phyloP scores from a whole-genome alignment of 192 early-diverging fungal genomes.

The Lobulomyces angularis region DNA sequence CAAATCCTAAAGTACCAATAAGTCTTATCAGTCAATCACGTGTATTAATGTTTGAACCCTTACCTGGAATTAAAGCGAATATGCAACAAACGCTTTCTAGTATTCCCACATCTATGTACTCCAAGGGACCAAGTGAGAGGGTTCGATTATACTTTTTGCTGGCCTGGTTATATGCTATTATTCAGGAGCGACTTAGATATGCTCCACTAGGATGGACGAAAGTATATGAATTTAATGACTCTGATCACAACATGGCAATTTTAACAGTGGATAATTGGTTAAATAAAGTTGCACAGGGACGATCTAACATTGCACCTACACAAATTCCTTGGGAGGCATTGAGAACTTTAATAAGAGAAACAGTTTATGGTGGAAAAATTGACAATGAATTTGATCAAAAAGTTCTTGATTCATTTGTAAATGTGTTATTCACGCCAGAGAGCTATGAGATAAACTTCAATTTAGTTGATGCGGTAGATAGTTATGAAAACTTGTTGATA shows the following conservation, averaged over 20 bases:
- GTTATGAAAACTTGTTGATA: conserved; percentile 31
- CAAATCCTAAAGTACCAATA: conserved; percentile 87
- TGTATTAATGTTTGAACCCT: conserved; percentile 90
- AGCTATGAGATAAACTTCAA: conserved; percentile 73
- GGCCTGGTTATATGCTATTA: conserved; percentile 91
- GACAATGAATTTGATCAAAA: conserved; percentile 84
- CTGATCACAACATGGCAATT: conserved; percentile 85
- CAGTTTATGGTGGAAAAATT: conserved; percentile 94
- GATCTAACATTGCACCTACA: conserved; percentile 82
- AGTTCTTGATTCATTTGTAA: conserved; percentile 76
- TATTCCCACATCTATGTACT: conserved; percentile 37
- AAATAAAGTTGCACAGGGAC: conserved; percentile 60
- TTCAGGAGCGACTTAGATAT: conserved; percentile 92
- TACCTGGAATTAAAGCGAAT: conserved; percentile 90
- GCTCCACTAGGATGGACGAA: conserved; percentile 96
- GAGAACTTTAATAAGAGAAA: conserved; percentile 66
- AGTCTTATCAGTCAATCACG: conserved; percentile 82
- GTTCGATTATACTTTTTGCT: conserved; percentile 84
- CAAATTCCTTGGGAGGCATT: conserved; percentile 96
- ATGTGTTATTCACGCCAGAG: conserved; percentile 60
- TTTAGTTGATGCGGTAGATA: conserved; percentile 43
- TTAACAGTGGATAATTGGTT: conserved; percentile 86
- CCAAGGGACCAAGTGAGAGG: conserved; percentile 72
- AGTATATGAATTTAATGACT: conserved; percentile 95
- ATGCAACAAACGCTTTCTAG: conserved; percentile 66